Base-by-base conservation (phyloP, 2,329 filamentous ascomycete species). In the Purpureocillium lavendulum region DNA sequence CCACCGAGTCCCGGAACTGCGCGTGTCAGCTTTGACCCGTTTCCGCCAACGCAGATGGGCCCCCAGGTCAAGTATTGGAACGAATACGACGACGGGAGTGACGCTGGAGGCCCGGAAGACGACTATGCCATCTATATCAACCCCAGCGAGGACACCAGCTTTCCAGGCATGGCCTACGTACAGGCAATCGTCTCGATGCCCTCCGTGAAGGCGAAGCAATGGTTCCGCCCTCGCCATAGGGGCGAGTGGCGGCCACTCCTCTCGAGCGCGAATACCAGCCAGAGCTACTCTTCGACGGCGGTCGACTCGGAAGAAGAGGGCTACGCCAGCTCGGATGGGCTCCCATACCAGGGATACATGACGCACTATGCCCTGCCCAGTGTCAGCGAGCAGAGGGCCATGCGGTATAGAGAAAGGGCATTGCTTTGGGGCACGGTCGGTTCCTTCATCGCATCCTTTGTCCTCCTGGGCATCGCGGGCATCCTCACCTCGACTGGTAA, bases 61-160 rank as follows among this genome's bases (percentile, higher is more conserved):
- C 49, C 57, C 7, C 56, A 57, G 38, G 51, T 61, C n/a, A 65
- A 67, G 34, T 92, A 90, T 55, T 94, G 87, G 86, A 90, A 86
- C 58, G 87, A 94, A 58, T 92, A 90, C 58, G 87, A 94, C 49
- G 66, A 89, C 55, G 84, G 84, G 8, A 87, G 86, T 55, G 84
- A 88, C 40, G 65, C 62, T 2, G 74, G 70, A 36, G 77, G 72
- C 3, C 63, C 70, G 12, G 71, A 78, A 33, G 72, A 75, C 29
- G 73, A 72, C 24, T 92, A 87, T 57, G 72, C 77, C 33, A 80
- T 92, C 48, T 87, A 86, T 51, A 67, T 90, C 43, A 74, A 89
- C 53, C 84, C 85, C 0, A 73, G 86, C 48, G 75, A 75, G 2
- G 66, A 71, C 9, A 53, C 62, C 14, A 64, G 64, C 28, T 83